phyloP scores from a whole-genome alignment of 2,329 filamentous ascomycete species.

The Trichothecium sympodiale region DNA sequence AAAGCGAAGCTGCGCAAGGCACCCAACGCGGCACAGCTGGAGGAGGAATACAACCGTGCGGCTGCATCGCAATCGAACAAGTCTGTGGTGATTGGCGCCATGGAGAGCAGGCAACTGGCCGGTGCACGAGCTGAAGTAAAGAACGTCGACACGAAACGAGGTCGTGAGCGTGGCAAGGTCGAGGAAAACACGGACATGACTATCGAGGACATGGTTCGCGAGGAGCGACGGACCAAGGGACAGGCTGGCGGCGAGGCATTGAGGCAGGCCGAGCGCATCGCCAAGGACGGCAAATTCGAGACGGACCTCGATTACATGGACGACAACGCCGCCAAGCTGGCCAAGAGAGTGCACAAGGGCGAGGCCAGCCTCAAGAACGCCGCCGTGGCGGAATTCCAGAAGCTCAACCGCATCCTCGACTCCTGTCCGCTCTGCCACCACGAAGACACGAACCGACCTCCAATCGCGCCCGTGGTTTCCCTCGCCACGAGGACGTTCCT shows the following conservation, averaged over 20 bases:
- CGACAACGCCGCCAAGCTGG: slow-evolving; percentile 86
- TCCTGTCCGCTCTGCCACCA: slow-evolving; percentile 85
- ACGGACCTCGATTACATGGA: slow-evolving; percentile 95
- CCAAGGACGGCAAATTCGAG: slow-evolving; percentile 84
- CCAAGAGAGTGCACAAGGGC: slow-evolving; percentile 76
- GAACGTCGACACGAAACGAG: slow-evolving; percentile 66
- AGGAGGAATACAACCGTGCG: slow-evolving; percentile 74
- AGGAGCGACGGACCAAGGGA: slow-evolving; percentile 77
- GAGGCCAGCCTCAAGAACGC: slow-evolving; percentile 79
- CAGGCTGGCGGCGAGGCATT: slow-evolving; percentile 69
- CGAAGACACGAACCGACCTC: slow-evolving; percentile 65
- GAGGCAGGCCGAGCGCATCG: slow-evolving; percentile 82
- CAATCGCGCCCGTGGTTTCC: slow-evolving; percentile 74
- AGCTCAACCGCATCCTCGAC: slow-evolving; percentile 77
- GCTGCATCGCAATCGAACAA: slow-evolving; percentile 46
- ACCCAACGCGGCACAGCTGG: slow-evolving; percentile 63
- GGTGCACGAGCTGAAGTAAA: slow-evolving; percentile 65
- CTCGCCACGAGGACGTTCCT: slow-evolving; percentile 79
- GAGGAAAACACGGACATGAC: slow-evolving; percentile 92
- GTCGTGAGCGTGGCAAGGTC: slow-evolving; percentile 72
- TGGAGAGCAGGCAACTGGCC: slow-evolving; percentile 83
- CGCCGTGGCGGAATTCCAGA: slow-evolving; percentile 81
- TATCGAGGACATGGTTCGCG: slow-evolving; percentile 92
- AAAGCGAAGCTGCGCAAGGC: slow-evolving; percentile 80
- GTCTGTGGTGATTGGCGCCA: slow-evolving; percentile 66